Evolutionary conservation across 345 rosid genomes (phyloP).

Genomic region (Populus davidiana): DNA sequence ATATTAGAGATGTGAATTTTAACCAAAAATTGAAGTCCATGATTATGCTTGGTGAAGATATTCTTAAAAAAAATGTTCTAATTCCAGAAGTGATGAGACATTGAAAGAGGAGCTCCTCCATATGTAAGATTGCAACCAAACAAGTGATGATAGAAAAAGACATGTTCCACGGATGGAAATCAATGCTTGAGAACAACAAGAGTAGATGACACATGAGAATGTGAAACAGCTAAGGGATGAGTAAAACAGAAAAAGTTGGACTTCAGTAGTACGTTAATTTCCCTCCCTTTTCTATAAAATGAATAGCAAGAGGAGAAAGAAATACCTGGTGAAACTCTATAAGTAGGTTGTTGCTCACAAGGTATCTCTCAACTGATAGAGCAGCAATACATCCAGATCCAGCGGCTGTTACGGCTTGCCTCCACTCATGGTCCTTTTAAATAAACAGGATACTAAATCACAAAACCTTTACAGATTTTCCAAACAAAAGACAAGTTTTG

Average conservation of each 20-base stretch:
- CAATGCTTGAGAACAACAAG: background rate
- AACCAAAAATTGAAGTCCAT: background rate
- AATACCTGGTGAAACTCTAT: slow-evolving; percentile 92
- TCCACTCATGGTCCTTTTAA: slow-evolving; percentile 87
- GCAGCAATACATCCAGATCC: slow-evolving; percentile 98
- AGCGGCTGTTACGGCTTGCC: slow-evolving; percentile 96
- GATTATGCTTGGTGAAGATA: background rate
- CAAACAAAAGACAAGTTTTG: background rate
- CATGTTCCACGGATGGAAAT: background rate
- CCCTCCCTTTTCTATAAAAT: no score
- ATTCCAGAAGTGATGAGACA: background rate
- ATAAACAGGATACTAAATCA: slow-evolving; percentile 1
- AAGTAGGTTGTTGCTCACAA: slow-evolving; percentile 74
- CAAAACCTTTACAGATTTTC: no score
- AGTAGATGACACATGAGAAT: background rate
- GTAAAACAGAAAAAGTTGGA: background rate
- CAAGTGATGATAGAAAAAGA: background rate
- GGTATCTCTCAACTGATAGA: slow-evolving; percentile 93
- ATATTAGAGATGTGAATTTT: background rate
- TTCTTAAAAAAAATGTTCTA: background rate
- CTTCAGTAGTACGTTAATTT: background rate
- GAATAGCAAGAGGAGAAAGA: background rate
- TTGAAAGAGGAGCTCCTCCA: background rate
- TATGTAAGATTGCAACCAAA: background rate
- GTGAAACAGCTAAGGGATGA: background rate